A percentile compares a stretch with the other conserved stretches of the same genome.
Evolutionary conservation across 495 filamentous ascomycete species (phyloP).

Genomic region (Aspergillus bridgeri): DNA sequence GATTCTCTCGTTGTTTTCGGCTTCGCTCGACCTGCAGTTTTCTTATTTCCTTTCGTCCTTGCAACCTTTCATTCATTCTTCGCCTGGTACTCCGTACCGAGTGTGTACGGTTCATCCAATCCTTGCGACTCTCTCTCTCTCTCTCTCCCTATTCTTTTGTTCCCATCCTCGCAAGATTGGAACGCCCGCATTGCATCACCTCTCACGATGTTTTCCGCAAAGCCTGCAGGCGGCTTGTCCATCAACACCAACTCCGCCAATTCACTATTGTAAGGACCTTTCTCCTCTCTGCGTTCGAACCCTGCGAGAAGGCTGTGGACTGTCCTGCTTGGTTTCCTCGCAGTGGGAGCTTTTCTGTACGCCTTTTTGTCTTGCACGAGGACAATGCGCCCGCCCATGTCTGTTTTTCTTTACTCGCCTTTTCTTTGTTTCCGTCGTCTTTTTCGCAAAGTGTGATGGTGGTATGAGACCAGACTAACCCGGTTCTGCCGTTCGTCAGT

Average conservation of each 20-base stretch:
- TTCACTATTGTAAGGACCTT: conserved; percentile 60
- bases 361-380: not conserved
- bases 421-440: not conserved
- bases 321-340: not conserved
- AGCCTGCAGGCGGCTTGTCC: conserved; percentile 62
- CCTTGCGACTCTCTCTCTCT: not conserved
- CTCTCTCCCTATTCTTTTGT: not conserved
- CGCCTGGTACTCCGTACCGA: no score
- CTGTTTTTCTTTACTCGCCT: not conserved
- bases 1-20: conserved; percentile 14
- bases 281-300: not conserved
- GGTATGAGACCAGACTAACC: not conserved
- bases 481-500: conserved; percentile 12
- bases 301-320: not conserved
- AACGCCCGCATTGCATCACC: conserved; percentile 12
- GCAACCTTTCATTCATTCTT: no score
- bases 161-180: not conserved
- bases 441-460: not conserved
- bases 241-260: conserved; percentile 77
- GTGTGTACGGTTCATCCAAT: not conserved
- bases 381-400: not conserved
- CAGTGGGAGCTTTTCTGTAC: not conserved
- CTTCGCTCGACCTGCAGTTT: no score
- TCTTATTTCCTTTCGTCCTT: no score
- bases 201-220: conserved; percentile 52